phyloP scores from a whole-genome alignment of 1,139 yeast genomes.

The Zygosaccharomyces pseudobailii region DNA sequence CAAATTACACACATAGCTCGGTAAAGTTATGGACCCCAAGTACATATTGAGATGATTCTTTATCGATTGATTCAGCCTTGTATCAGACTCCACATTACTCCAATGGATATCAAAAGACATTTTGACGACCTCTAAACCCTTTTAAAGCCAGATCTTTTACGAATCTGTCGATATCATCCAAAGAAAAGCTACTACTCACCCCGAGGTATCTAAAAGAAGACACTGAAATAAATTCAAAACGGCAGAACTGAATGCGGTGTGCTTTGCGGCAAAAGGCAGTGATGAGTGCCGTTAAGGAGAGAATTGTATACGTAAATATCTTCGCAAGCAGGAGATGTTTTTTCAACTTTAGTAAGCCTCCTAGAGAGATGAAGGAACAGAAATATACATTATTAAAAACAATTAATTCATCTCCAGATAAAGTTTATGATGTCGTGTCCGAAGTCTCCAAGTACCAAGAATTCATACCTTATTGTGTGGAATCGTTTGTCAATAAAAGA shows the following conservation, averaged over 20 bases:
- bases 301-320: not conserved
- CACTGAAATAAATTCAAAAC: not conserved
- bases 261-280: not conserved
- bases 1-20: conserved; percentile 69
- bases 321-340: conserved; percentile 6
- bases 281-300: not conserved
- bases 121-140: not conserved
- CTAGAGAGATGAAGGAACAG: conserved; percentile 14
- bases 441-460: conserved; percentile 66
- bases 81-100: conserved; percentile 60
- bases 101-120: conserved; percentile 95
- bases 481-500: conserved; percentile 53
- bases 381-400: conserved; percentile 21
- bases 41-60: conserved; percentile 65
- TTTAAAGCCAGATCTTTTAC: not conserved
- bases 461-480: conserved; percentile 81
- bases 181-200: not conserved
- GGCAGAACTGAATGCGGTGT: not conserved
- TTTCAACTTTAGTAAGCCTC: conserved; percentile 8
- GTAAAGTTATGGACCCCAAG: conserved; percentile 57
- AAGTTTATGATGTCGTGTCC: conserved; percentile 54
- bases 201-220: not conserved
- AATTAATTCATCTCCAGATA: conserved; percentile 22
- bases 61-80: conserved; percentile 48
- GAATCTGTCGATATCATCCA: not conserved